phyloP scores from a whole-genome alignment of 2,329 filamentous ascomycete genomes.

The Pestalotiopsis sp. region DNA sequence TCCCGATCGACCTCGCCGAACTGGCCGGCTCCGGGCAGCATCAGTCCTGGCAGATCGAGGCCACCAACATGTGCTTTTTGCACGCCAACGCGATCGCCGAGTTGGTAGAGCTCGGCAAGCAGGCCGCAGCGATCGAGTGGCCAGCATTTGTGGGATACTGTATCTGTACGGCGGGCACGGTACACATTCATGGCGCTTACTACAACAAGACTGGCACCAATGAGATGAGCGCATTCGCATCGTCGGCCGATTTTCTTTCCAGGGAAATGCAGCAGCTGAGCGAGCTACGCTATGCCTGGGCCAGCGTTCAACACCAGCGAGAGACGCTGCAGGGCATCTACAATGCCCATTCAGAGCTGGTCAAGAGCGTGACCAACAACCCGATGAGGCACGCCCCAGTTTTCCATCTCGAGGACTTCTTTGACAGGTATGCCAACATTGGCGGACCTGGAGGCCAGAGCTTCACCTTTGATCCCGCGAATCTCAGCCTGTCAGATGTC shows the following conservation, averaged over 20 bases:
- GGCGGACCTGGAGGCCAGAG: conserved; percentile 60
- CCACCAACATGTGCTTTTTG: conserved; percentile 82
- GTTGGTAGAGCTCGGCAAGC: conserved; percentile 76
- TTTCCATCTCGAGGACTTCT: conserved; percentile 86
- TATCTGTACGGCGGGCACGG: conserved; percentile 82
- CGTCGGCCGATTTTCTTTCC: conserved; percentile 69
- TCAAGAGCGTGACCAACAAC: conserved; percentile 69
- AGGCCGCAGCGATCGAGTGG: conserved; percentile 78
- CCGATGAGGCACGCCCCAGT: conserved; percentile 75
- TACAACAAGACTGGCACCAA: conserved; percentile 61
- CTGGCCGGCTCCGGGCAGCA: conserved; percentile 80
- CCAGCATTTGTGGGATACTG: conserved; percentile 86
- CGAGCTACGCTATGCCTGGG: conserved; percentile 76
- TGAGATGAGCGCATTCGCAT: conserved; percentile 65
- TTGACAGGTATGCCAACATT: conserved; percentile 73
- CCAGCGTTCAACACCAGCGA: conserved; percentile 77
- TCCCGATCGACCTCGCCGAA: conserved; percentile 82
- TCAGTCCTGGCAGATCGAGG: conserved; percentile 91
- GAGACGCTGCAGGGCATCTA: conserved; percentile 79
- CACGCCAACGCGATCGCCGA: conserved; percentile 89
- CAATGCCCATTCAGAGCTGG: conserved; percentile 77
- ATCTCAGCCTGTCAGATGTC: conserved; percentile 72
- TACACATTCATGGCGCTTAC: conserved; percentile 84
- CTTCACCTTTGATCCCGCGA: conserved; percentile 71
- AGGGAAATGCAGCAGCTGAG: conserved; percentile 79